These are phyloP conservation scores for Logfia minima DNA, from an alignment of 129 eudicot genomes.

Conservation along the genomic window DNA sequence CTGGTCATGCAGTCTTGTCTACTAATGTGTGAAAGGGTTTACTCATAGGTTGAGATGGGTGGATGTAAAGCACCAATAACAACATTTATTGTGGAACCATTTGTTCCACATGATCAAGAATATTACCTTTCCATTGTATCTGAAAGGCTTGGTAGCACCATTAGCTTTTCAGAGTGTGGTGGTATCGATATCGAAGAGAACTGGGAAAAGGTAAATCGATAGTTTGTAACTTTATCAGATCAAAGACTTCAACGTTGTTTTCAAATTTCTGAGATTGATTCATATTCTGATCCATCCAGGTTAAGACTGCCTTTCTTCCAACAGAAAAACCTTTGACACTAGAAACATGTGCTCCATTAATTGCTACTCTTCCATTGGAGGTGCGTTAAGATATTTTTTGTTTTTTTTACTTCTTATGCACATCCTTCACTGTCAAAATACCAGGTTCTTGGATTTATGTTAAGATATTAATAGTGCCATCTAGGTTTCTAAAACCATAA, in stretches of 20 bases:
- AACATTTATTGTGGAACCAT: conserved; percentile 94
- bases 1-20: too few species aligned
- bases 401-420: too few species aligned
- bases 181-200: conserved; percentile 97
- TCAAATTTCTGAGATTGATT: too few species aligned
- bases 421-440: too few species aligned
- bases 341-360: conserved; percentile 77
- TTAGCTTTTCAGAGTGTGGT: conserved; percentile 97
- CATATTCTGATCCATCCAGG: conserved; percentile 41
- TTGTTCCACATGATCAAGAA: conserved; percentile 85
- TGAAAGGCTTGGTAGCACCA: conserved; percentile 84
- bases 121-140: conserved; percentile 83
- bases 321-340: conserved; percentile 60
- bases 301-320: conserved; percentile 75
- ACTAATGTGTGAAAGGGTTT: too few species aligned
- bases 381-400: conserved; percentile 23
- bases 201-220: conserved; percentile 78
- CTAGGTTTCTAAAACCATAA: too few species aligned
- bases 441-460: too few species aligned
- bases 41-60: conserved; percentile 81
- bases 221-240: background rate
- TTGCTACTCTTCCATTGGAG: conserved; percentile 93
- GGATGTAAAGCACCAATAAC: conserved; percentile 97
- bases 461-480: too few species aligned
- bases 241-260: too few species aligned